phyloP scores from a whole-genome alignment of 192 early-diverging fungal species.

The Spizellomyces punctatus region DNA sequence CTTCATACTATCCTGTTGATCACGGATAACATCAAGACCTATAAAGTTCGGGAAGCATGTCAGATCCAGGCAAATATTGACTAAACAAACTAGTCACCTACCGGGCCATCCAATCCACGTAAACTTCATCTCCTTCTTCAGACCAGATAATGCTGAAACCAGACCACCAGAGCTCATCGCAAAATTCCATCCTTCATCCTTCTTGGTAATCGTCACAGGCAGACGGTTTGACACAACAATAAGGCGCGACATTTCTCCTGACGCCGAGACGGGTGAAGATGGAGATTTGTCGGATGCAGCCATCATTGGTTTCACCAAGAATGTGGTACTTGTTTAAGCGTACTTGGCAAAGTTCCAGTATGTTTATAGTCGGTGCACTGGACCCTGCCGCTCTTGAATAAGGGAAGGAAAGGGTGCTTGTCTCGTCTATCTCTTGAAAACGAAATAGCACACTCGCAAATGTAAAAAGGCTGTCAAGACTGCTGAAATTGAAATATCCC shows the following conservation, averaged over 20 bases:
- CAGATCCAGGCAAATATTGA: background rate
- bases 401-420: too few relatives aligned
- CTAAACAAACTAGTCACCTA: conserved; percentile 25
- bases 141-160: conserved; percentile 90
- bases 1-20: conserved; percentile 72
- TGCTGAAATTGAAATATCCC: too few relatives aligned
- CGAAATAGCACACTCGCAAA: too few relatives aligned
- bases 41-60: conserved; percentile 10
- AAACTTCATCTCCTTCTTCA: conserved; percentile 94
- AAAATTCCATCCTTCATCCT: conserved; percentile 63
- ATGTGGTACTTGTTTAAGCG: too few relatives aligned
- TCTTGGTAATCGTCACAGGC: conserved; percentile 85
- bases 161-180: conserved; percentile 93
- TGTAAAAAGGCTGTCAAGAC: too few relatives aligned
- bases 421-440: too few relatives aligned
- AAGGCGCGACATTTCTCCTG: conserved; percentile 27
- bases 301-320: background rate
- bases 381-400: too few relatives aligned
- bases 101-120: conserved; percentile 99
- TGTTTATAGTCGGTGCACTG: too few relatives aligned
- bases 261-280: background rate
- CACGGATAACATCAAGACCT: conserved; percentile 82
- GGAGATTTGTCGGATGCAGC: background rate
- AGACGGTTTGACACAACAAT: conserved; percentile 95
- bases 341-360: too few relatives aligned